A percentile compares a stretch with the other conserved stretches of the same genome.
phyloP scores from a whole-genome alignment of 768 basidiomycete genomes.

The Amanita subjunquillea region DNA sequence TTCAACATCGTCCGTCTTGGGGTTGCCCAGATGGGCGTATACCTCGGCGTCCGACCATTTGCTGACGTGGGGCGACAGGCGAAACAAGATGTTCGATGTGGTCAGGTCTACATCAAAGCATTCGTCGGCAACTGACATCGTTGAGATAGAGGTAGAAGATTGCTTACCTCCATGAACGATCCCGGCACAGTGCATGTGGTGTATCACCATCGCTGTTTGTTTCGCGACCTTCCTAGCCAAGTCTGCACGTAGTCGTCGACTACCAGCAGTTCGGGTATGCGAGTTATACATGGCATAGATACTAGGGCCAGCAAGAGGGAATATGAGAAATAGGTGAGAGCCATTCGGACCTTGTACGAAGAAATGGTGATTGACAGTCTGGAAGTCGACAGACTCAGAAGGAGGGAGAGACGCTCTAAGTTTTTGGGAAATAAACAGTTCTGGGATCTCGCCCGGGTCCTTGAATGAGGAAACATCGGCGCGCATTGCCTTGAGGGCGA shows the following conservation, averaged over 20 bases:
- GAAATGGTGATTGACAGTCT: conserved; percentile 33
- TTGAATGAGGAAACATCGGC: not conserved
- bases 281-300: conserved; percentile 16
- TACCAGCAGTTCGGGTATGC: conserved; percentile 19
- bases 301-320: conserved; percentile 29
- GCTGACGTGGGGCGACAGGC: conserved; percentile 12
- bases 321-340: conserved; percentile 37
- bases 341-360: conserved; percentile 37
- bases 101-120: conserved; percentile 21
- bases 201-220: conserved; percentile 15
- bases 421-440: conserved; percentile 14
- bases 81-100: conserved; percentile 27
- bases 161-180: conserved; percentile 7
- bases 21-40: not conserved
- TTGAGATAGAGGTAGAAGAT: conserved; percentile 10
- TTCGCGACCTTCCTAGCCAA: conserved; percentile 25
- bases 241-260: conserved; percentile 21
- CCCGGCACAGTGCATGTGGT: conserved; percentile 22
- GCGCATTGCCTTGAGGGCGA: conserved; percentile 10
- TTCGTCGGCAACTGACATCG: not conserved
- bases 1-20: not conserved
- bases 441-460: not conserved
- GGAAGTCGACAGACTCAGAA: conserved; percentile 15
- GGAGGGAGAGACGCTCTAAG: conserved; percentile 19
- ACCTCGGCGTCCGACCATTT: conserved; percentile 22